phyloP scores from a whole-genome alignment of 371 early-diverging fungal genomes.

The Fennellomyces sp. region DNA sequence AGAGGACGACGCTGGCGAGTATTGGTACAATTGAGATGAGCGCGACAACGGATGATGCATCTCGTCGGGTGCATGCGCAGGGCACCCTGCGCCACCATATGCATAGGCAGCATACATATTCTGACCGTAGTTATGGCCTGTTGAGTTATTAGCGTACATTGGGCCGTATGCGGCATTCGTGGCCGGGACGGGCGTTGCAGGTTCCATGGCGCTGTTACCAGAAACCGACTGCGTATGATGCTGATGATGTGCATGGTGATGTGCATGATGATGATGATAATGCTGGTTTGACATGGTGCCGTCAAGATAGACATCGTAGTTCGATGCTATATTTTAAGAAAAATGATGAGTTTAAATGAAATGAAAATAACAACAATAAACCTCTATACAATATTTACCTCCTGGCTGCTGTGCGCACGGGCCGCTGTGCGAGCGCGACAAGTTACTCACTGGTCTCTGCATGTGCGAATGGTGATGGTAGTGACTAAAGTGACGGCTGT shows the following conservation, averaged over 20 bases:
- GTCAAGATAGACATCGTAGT: slow-evolving; percentile 12
- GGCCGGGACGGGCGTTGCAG: slow-evolving; percentile 9
- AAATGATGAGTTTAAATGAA: not conserved
- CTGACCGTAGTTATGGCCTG: slow-evolving; percentile 3
- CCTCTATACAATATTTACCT: slow-evolving; percentile 7
- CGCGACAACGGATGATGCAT: slow-evolving; percentile 9
- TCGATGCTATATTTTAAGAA: slow-evolving; percentile 4
- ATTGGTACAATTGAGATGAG: slow-evolving; percentile 2
- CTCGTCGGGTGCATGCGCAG: slow-evolving; percentile 6
- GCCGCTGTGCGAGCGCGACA: slow-evolving; percentile 12
- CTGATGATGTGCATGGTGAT: slow-evolving; percentile 14
- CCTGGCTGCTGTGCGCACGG: slow-evolving; percentile 12
- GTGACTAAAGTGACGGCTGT: slow-evolving; percentile 10
- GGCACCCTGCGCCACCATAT: slow-evolving; percentile 9
- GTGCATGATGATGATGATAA: slow-evolving; percentile 11
- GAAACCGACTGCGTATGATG: not conserved
- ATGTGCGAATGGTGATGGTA: slow-evolving; percentile 11
- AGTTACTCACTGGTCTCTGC: slow-evolving; percentile 12
- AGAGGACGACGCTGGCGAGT: slow-evolving; percentile 4
- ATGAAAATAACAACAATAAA: not conserved
- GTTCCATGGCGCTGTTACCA: slow-evolving; percentile 6
- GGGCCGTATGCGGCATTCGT: not conserved
- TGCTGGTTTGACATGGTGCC: slow-evolving; percentile 11
- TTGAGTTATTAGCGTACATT: slow-evolving; percentile 9
- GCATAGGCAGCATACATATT: slow-evolving; percentile 16